These are phyloP conservation scores for Trametes gibbosa DNA, from an alignment of 768 basidiomycete species.

Conservation along the genomic window DNA sequence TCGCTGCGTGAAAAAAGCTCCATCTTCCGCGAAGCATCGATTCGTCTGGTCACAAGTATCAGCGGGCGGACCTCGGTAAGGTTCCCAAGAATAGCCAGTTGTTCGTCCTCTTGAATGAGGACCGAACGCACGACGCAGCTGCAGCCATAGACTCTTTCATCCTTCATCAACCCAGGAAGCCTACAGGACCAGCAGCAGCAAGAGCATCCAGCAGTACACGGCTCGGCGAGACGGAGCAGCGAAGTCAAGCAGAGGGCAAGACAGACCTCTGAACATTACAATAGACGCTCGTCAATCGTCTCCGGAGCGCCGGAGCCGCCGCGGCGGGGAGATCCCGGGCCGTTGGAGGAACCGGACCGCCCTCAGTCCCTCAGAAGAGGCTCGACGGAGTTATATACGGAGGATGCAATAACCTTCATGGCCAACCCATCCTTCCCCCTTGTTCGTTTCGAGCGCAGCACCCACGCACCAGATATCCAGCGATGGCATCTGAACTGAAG, in stretches of 20 bases:
- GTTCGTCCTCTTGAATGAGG: too few relatives aligned
- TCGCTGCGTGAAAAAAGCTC: too few relatives aligned
- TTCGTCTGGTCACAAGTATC: too few relatives aligned
- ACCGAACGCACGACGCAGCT: too few relatives aligned
- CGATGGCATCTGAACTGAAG: constrained; percentile 42
- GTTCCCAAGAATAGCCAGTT: too few relatives aligned
- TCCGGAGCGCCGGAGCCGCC: not conserved
- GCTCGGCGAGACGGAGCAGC: too few relatives aligned
- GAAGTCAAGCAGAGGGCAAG: not conserved
- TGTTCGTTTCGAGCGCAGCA: not conserved
- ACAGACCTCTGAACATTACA: not conserved
- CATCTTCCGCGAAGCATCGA: too few relatives aligned
- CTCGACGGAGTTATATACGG: constrained; percentile 6
- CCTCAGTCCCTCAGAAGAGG: not conserved
- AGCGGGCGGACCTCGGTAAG: too few relatives aligned
- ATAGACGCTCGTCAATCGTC: not conserved
- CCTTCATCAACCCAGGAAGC: too few relatives aligned
- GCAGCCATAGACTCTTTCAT: too few relatives aligned
- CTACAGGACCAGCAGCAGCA: too few relatives aligned
- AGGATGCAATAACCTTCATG: constrained; percentile 1
- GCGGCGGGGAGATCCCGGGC: not conserved
- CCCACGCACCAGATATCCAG: not conserved
- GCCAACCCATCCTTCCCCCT: not conserved
- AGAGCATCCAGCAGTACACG: too few relatives aligned
- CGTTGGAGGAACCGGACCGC: constrained; percentile 5